Conservation (phyloP, 2,329 filamentous ascomycete genomes). For the Stachybotrys chartarum region DNA sequence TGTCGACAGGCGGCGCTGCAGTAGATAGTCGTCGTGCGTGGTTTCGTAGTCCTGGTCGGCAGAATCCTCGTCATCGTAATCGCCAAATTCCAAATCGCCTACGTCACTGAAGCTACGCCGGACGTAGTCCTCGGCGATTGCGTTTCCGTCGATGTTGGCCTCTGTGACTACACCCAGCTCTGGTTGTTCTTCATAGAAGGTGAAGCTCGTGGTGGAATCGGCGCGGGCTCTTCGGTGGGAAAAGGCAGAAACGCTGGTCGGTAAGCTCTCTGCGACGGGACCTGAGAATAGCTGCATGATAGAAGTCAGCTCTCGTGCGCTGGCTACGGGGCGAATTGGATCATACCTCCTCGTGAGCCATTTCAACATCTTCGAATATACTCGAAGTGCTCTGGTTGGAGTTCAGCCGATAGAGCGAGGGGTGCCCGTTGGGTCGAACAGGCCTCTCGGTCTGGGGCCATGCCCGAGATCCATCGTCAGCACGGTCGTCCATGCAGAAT, state of each 20-base stretch:
- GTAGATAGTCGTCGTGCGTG: conserved; percentile 36
- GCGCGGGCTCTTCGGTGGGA: conserved; percentile 73
- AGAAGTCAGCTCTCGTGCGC: neutral
- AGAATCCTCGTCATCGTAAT: conserved; percentile 31
- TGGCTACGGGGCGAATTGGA: neutral
- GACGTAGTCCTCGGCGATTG: conserved; percentile 14
- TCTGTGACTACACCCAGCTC: conserved; percentile 24
- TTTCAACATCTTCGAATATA: conserved; percentile 93
- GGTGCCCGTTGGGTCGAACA: conserved; percentile 12
- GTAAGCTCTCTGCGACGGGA: conserved; percentile 91
- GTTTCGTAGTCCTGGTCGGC: conserved; percentile 33
- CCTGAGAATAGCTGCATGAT: conserved; percentile 69
- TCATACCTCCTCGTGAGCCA: conserved; percentile 87
- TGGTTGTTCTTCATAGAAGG: conserved; percentile 64
- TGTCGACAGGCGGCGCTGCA: conserved; percentile 57
- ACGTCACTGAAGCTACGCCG: conserved; percentile 28
- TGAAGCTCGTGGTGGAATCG: conserved; percentile 82
- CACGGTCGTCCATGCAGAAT: conserved; percentile 19
- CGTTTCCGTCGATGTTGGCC: conserved; percentile 21
- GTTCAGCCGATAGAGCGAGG: conserved; percentile 52
- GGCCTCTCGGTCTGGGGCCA: conserved; percentile 9
- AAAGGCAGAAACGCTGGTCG: conserved; percentile 88
- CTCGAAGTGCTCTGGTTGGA: conserved; percentile 70
- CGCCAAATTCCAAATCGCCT: conserved; percentile 30
- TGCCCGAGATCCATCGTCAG: conserved; percentile 8